Evolutionary conservation across 495 filamentous ascomycete species (phyloP), one percentile per base, ranked within the genome.

Genomic region (Penicillium chermesinum): DNA sequence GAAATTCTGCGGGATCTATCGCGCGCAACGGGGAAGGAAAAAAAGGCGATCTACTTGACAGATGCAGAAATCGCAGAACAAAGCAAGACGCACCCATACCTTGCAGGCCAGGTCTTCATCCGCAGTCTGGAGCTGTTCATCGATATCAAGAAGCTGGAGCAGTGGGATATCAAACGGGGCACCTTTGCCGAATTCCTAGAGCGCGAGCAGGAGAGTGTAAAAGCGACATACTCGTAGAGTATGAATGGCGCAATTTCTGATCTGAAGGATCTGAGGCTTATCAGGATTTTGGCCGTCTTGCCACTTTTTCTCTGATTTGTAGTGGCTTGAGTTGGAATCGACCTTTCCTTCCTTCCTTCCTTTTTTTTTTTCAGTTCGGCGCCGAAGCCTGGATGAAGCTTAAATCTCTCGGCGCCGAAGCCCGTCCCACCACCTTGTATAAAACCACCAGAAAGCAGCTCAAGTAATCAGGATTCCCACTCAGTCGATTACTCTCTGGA

Each of bases 101-200:
- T 69, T 33, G 45, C 30, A 12, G 61, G 52, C n/a, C 69, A 74
- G 33, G 33, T 62, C 16, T 19, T 55, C 15, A 47, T 63, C 37
- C 55, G 62, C 10, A 61, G 58, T 22, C 53, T 76, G 52, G 44
- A 48, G 0, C 38, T 55, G 10, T 58, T 66, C 22, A 63, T 69
- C 7, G 61, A 74, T 50, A 41, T 70, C 35, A 64, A 73, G 12
- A 48, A 64, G 13, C 46, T 69, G 14, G 65, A 49, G 39, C 36
- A 42, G 13, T 76, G 57, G 61, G 52, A 49, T 7, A 53, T 70
- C n/a, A 37, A 46, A 7, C 19, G 68, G 58, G 55, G 51, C 1
- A 70, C 54, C 2, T 73, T 77, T 44, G 44, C 55, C 18, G 41
- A 56, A 38, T 75, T 70, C 51, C 41, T 75, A 46, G 53, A 55